Conservation (phyloP, 352 stramenopile species). For the Phytophthora crassamura region DNA sequence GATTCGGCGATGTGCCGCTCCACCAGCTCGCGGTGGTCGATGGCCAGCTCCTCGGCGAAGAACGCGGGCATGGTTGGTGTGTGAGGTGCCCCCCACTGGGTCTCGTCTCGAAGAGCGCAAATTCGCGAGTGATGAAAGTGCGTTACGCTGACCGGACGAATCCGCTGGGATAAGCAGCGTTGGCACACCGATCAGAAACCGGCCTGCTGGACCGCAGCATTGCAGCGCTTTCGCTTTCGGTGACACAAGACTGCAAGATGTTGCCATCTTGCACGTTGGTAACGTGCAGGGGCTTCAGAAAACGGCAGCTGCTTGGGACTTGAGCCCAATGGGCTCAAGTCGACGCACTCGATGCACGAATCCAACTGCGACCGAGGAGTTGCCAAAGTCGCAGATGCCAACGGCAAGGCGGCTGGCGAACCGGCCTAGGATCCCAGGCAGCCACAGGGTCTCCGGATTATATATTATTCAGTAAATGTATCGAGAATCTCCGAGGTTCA, state of each 20-base stretch:
- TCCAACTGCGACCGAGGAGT: background rate
- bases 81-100: background rate
- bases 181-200: constrained; percentile 27
- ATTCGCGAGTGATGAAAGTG: constrained; percentile 22
- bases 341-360: background rate
- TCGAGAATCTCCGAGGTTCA: too few relatives aligned
- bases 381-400: constrained; percentile 2
- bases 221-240: constrained; percentile 21
- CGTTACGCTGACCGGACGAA: constrained; percentile 12
- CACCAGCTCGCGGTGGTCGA: constrained; percentile 22
- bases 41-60: constrained; percentile 12
- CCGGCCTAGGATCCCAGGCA: too few relatives aligned
- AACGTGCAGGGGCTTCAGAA: constrained; percentile 24
- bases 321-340: background rate
- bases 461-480: too few relatives aligned
- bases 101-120: constrained; percentile 4
- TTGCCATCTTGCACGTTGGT: constrained; percentile 26
- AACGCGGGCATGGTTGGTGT: constrained; percentile 15
- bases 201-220: constrained; percentile 14
- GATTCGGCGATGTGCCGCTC: constrained; percentile 26
- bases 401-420: too few relatives aligned
- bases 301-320: constrained; percentile 1
- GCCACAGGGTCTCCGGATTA: too few relatives aligned
- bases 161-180: constrained; percentile 29
- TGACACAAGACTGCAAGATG: too few relatives aligned